Evolutionary conservation across 805 yeast genomes (phyloP), one percentile per base, ranked within the genome.

Genomic region (Candida piceae): DNA sequence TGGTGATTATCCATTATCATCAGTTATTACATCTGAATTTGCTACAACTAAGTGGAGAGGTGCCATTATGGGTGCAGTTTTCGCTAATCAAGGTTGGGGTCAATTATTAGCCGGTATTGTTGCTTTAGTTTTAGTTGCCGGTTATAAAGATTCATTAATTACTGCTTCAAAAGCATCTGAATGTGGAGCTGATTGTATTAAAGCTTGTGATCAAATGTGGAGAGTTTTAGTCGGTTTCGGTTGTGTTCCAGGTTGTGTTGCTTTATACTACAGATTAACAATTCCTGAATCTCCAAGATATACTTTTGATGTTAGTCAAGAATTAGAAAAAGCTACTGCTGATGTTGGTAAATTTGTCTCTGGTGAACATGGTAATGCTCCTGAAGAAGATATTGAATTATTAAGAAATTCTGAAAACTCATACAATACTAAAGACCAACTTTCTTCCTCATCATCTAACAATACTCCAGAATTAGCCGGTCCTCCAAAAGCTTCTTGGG

Each of bases 71-170:
- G 88, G 85, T 58, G 95, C 96, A 20, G 96, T 87, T 39, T 89
- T 89, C 64, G 90, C 96, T 40, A 88, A 88, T 71, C 97, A 89
- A 69, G 97, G 96, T 65, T 78, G 93, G 80, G 97, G 97, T 63
- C 96, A 89, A 70, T 74, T 88, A 43, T 57, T 79, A 15, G 95
- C 87, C 42, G 95, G 90, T 76, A 70, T 87, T 48, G 84, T 87
- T 52, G 85, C 95, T 39, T 66, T 87, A 44, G 57, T 84, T 40
- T 72, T 78, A 57, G 83, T 85, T 49, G 84, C 81, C 39, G 95
- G 78, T 53, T 88, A 82, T 74, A 84, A 83, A 62, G 61, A 67
- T 48, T 70, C 70, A 27, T 67, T 87, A 48, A 66, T 66, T 36
- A 58, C 48, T 38, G 87, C 84, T 29, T 63, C 69, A 48, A 51